A percentile compares a stretch with the other conserved stretches of the same genome.
Evolutionary conservation across 495 filamentous ascomycete species (phyloP).

Genomic region (Aspergillus avenaceus): DNA sequence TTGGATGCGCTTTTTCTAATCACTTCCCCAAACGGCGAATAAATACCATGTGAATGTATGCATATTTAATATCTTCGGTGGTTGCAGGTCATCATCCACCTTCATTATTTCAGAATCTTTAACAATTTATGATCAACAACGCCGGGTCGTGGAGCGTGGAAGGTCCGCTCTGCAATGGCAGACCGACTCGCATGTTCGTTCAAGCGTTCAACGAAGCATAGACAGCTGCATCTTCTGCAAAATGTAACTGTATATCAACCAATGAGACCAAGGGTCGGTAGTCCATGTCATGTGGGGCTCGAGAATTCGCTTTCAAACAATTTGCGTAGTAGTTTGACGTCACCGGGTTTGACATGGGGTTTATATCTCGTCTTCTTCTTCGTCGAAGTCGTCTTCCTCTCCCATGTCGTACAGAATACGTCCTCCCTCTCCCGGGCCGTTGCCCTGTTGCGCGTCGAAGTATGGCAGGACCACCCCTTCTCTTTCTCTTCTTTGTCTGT

Average conservation of each 20-base stretch:
- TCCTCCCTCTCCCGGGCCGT: slow-evolving; percentile 76
- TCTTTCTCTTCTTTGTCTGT: slow-evolving; percentile 76
- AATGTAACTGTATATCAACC: background rate
- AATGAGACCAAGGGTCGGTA: too few relatives aligned
- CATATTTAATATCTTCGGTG: slow-evolving; percentile 39
- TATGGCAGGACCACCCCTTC: slow-evolving; percentile 91
- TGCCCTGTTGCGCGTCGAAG: slow-evolving; percentile 84
- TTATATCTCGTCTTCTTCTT: slow-evolving; percentile 96
- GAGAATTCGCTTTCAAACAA: too few relatives aligned
- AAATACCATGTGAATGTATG: slow-evolving; percentile 38
- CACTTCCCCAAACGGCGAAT: slow-evolving; percentile 1
- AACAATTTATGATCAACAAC: slow-evolving; percentile 1
- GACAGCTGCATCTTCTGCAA: too few relatives aligned
- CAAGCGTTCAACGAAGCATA: background rate
- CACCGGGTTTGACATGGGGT: background rate
- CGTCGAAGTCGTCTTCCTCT: slow-evolving; percentile 95
- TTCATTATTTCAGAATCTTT: slow-evolving; percentile 7
- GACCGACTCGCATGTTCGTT: background rate
- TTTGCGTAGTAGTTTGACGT: background rate
- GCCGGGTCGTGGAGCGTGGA: background rate
- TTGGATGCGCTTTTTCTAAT: slow-evolving; percentile 88
- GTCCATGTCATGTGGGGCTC: too few relatives aligned
- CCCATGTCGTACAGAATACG: slow-evolving; percentile 96
- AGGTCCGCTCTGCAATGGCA: background rate
- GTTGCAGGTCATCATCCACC: slow-evolving; percentile 35